A percentile compares a stretch with the other conserved stretches of the same genome.
Conservation (phyloP, 371 early-diverging fungal species). For the Rhizopus arrhizus region DNA sequence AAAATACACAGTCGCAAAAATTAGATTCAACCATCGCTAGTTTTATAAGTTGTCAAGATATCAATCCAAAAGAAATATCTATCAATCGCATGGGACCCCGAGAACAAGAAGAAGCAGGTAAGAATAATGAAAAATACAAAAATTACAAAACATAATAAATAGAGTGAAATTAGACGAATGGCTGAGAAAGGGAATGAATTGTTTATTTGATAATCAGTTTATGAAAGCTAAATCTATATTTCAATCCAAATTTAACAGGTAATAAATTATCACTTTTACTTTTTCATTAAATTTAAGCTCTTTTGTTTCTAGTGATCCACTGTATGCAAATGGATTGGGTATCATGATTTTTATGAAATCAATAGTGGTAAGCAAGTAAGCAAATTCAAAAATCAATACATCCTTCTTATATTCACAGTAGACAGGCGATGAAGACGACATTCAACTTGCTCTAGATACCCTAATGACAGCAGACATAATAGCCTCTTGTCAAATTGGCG, state of each 20-base stretch:
- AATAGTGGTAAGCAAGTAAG: slow-evolving; percentile 30
- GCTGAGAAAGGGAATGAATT: slow-evolving; percentile 42
- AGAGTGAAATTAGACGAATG: slow-evolving; percentile 34
- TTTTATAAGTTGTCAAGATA: neutral
- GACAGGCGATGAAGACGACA: slow-evolving; percentile 56
- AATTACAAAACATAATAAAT: neutral
- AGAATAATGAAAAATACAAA: neutral
- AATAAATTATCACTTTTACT: neutral
- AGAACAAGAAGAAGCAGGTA: slow-evolving; percentile 62
- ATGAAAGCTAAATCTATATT: slow-evolving; percentile 40
- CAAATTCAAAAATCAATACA: neutral
- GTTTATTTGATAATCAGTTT: slow-evolving; percentile 54
- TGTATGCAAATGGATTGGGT: slow-evolving; percentile 41
- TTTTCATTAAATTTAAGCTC: neutral
- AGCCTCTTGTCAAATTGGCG: slow-evolving; percentile 50
- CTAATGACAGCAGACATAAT: slow-evolving; percentile 41
- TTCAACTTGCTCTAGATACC: slow-evolving; percentile 43
- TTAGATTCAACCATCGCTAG: neutral
- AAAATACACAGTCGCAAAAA: neutral
- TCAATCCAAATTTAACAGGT: slow-evolving; percentile 24
- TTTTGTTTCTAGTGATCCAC: slow-evolving; percentile 32
- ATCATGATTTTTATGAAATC: slow-evolving; percentile 38
- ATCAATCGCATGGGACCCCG: slow-evolving; percentile 50
- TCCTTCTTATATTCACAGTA: slow-evolving; percentile 7
- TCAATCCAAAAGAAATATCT: slow-evolving; percentile 30